These are phyloP conservation scores for Antitrichia curtipendula DNA, from an alignment of 225 moss, liverwort and hornwort species.

Conservation along the genomic window DNA sequence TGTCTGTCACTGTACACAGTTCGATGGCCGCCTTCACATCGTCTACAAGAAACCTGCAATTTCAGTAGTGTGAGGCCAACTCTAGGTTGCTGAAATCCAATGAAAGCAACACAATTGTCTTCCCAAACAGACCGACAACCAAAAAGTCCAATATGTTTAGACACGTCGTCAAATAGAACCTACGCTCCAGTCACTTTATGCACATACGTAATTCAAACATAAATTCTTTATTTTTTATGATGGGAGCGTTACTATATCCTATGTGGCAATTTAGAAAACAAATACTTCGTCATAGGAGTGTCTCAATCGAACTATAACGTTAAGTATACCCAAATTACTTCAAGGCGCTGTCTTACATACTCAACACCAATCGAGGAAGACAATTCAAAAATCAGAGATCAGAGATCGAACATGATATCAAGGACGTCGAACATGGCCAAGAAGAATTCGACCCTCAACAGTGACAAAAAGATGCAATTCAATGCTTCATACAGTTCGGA, in stretches of 20 bases:
- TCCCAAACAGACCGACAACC: not conserved
- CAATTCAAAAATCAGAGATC: not conserved
- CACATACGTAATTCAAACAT: not conserved
- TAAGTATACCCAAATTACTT: not conserved
- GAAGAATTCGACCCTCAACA: not conserved
- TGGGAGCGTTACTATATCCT: not conserved
- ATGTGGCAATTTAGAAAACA: no score
- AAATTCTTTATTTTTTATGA: not conserved
- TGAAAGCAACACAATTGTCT: not conserved
- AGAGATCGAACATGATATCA: not conserved
- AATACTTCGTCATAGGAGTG: not conserved
- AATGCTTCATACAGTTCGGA: not conserved
- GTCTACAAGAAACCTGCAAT: slow-evolving; percentile 31
- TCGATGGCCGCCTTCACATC: slow-evolving; percentile 21
- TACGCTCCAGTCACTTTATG: not conserved
- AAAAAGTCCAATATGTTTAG: not conserved
- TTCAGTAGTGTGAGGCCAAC: not conserved
- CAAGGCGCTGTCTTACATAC: not conserved
- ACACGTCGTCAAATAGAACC: not conserved
- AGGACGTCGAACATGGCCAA: not conserved
- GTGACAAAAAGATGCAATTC: not conserved
- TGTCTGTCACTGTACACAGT: not conserved
- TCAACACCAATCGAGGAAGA: not conserved
- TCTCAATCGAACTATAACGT: no score
- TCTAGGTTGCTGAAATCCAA: not conserved